These are phyloP conservation scores for Emergomyces orientalis DNA, from an alignment of 2,329 filamentous ascomycete genomes.

Conservation along the genomic window DNA sequence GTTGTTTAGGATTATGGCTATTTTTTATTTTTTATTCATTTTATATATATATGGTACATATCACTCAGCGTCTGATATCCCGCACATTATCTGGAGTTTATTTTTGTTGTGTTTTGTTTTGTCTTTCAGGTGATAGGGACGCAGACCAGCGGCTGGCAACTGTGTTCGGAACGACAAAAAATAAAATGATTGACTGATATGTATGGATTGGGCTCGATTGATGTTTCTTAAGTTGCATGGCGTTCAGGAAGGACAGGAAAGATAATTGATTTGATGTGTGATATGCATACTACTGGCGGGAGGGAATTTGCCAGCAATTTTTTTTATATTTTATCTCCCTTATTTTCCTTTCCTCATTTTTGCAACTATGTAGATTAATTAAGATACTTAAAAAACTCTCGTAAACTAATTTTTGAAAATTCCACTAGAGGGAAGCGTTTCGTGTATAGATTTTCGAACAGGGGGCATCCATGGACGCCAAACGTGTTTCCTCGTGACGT, in stretches of 20 bases:
- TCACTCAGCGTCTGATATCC: neutral
- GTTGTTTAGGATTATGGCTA: neutral
- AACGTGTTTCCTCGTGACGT: too few relatives aligned
- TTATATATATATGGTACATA: neutral
- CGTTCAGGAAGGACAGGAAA: neutral
- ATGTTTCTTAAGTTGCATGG: neutral
- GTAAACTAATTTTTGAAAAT: too few relatives aligned
- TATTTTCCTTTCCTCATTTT: too few relatives aligned
- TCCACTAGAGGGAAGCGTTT: too few relatives aligned
- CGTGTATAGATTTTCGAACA: too few relatives aligned
- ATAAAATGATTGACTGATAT: neutral
- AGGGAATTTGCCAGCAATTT: too few relatives aligned
- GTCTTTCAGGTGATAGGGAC: neutral
- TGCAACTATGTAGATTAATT: too few relatives aligned
- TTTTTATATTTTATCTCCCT: too few relatives aligned
- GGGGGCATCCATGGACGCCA: too few relatives aligned
- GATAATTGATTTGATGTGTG: neutral
- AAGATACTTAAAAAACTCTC: too few relatives aligned
- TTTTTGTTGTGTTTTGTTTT: neutral
- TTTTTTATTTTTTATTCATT: neutral
- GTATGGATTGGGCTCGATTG: neutral
- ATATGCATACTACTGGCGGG: neutral
- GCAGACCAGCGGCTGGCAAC: neutral
- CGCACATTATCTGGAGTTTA: neutral
- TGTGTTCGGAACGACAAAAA: neutral